Base-by-base conservation (phyloP, 164 flowering plant genomes). In the Annona squamosa region DNA sequence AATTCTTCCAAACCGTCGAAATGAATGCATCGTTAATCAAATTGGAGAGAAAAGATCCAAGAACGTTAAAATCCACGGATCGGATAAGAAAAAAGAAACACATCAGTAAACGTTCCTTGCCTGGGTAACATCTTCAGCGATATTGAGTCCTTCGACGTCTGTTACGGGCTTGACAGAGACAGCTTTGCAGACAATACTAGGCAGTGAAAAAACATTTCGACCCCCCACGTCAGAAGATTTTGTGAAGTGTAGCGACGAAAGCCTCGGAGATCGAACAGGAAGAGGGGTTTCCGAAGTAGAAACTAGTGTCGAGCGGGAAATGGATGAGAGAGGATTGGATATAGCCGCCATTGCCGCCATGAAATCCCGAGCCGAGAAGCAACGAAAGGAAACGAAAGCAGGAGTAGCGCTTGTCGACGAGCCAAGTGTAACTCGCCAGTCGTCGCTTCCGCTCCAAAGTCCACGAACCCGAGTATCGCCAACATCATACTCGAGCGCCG, bases 91-190 rank as follows among this genome's bases (percentile, higher is more conserved):
- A 26, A 26, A 26, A 26, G 37, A 26, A 26, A 26, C 37, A 26
- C 37, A 63, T 5, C 37, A 44, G 12, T 52, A 48, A 3, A 52
- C 3, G 16, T 4, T 10, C 71, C 62, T 65, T n/a, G 85, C 98
- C 95, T 91, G 94, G 63, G 86, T 82, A 18, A 91, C 97, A 83
- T 93, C 92, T 47, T 89, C 87, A 5, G 97, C 98, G 46, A 93
- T 91, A 84, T 91, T 91, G 52, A 93, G 93, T 12, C 88, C 90
- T 81, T 89, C 90, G 75, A 88, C 70, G 63, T 84, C 88, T 3
- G 87, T 81, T 19, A 79, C 79, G 10, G 86, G 83, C 72, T 82
- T 79, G 19, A 84, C 83, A 64, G 97, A 84, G 18, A 85, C 87
- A 0, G 93, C 91, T 71, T 87, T 88, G 78, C 96, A 88, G 45